phyloP scores from a whole-genome alignment of 306 rosid genomes.

The Quercus rubra region DNA sequence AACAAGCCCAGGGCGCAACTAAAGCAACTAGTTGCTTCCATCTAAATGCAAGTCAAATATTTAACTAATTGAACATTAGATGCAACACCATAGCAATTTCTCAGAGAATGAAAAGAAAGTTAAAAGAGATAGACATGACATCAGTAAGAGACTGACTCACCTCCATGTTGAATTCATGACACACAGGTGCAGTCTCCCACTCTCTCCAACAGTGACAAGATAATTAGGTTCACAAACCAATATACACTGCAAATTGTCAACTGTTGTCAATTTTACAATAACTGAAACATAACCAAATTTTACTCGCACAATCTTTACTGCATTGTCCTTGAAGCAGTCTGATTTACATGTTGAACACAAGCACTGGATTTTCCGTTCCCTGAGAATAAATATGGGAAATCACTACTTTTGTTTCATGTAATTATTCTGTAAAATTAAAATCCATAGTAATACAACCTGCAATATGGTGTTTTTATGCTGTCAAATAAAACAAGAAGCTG shows the following conservation, averaged over 20 bases:
- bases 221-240: conserved; percentile 74
- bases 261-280: conserved; percentile 53
- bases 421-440: conserved; percentile 26
- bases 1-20: background rate
- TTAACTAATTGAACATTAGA: background rate
- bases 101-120: conserved; percentile 1
- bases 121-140: conserved; percentile 7
- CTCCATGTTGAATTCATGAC: conserved; percentile 87
- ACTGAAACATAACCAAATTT: conserved; percentile 66
- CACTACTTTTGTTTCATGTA: conserved; percentile 8
- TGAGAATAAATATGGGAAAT: conserved; percentile 29
- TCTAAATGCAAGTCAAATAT: conserved; percentile 1
- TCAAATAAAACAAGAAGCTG: conserved; percentile 61
- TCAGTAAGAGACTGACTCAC: conserved; percentile 30
- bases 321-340: conserved; percentile 46
- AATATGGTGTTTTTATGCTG: conserved; percentile 65
- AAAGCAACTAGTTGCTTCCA: background rate
- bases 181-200: conserved; percentile 87
- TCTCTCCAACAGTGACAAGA: conserved; percentile 76
- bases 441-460: conserved; percentile 63
- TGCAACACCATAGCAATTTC: conserved; percentile 10
- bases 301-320: conserved; percentile 74
- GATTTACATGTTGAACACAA: conserved; percentile 70
- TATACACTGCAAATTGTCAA: conserved; percentile 42
- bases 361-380: conserved; percentile 62